phyloP scores from a whole-genome alignment of 768 basidiomycete species.

The Serendipita indica region DNA sequence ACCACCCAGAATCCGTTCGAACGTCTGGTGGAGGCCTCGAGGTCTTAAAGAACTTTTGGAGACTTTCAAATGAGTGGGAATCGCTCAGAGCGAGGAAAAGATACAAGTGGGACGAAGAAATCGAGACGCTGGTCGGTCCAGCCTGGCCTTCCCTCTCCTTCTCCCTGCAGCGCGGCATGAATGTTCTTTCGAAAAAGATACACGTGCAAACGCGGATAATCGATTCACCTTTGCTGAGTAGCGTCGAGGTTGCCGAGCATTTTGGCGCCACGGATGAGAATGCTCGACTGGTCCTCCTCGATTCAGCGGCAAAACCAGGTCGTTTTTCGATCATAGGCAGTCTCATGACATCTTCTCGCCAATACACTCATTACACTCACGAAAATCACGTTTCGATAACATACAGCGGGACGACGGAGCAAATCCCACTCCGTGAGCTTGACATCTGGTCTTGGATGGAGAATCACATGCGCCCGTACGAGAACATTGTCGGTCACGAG shows the following conservation, averaged over 20 bases:
- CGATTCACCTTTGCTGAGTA: conserved; percentile 28
- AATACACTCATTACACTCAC: conserved; percentile 42
- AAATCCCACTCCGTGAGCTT: conserved; percentile 31
- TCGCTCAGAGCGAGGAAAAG: conserved; percentile 25
- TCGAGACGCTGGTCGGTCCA: conserved; percentile 29
- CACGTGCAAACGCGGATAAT: conserved; percentile 28
- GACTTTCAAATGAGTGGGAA: conserved; percentile 46
- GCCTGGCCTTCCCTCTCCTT: conserved; percentile 36
- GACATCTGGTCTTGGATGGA: conserved; percentile 66
- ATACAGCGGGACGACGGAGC: conserved; percentile 23
- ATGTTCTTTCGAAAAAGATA: not conserved
- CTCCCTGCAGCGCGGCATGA: not conserved
- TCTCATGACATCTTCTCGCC: conserved; percentile 36
- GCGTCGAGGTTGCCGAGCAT: conserved; percentile 41
- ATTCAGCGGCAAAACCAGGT: conserved; percentile 64
- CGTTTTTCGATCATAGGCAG: conserved; percentile 58
- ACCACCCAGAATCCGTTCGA: conserved; percentile 74
- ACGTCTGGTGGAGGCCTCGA: conserved; percentile 54
- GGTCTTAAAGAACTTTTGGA: conserved; percentile 62
- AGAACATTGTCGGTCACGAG: conserved; percentile 31
- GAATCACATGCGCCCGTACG: conserved; percentile 44
- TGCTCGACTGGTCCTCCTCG: conserved; percentile 53
- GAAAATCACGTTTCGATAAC: conserved; percentile 35
- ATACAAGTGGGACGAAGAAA: conserved; percentile 28
- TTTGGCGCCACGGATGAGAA: conserved; percentile 44